Evolutionary conservation across 108 stramenopile genomes (phyloP).

Genomic region (Bacterosira constricta): DNA sequence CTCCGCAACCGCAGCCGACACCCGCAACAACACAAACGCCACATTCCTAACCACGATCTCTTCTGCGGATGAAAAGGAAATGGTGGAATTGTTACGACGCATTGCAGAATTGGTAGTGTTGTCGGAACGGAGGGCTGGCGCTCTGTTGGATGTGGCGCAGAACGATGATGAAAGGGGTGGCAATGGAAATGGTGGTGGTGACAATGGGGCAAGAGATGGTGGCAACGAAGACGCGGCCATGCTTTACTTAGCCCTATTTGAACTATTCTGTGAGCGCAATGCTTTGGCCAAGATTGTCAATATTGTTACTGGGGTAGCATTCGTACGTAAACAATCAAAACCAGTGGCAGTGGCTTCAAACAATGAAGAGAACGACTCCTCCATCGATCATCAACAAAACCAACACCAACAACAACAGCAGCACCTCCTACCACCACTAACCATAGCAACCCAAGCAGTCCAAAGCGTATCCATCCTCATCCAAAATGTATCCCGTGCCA

Average conservation of each 20-base stretch:
- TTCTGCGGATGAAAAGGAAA: constrained; percentile 50
- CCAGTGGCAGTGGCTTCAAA: neutral
- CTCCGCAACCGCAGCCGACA: neutral
- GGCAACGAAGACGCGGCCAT: constrained; percentile 28
- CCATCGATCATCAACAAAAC: neutral
- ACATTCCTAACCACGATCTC: constrained; percentile 16
- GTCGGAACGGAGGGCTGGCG: constrained; percentile 55
- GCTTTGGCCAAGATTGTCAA: constrained; percentile 65
- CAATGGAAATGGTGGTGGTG: neutral
- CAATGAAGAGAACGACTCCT: neutral
- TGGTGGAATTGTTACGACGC: constrained; percentile 72
- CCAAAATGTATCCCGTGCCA: constrained; percentile 86
- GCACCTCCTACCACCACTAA: constrained; percentile 59
- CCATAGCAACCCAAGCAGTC: constrained; percentile 81
- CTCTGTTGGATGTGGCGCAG: constrained; percentile 9
- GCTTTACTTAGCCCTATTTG: constrained; percentile 70
- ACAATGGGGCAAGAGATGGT: neutral
- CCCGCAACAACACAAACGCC: neutral
- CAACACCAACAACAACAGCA: neutral
- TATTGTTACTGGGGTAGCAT: constrained; percentile 66
- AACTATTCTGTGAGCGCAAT: constrained; percentile 80
- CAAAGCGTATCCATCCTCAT: constrained; percentile 87
- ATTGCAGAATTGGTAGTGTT: constrained; percentile 79
- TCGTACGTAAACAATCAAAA: constrained; percentile 14
- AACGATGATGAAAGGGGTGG: constrained; percentile 8